A percentile compares a stretch with the other conserved stretches of the same genome.
Conservation (phyloP, 441 rosid species). For the Populus hybrid region DNA sequence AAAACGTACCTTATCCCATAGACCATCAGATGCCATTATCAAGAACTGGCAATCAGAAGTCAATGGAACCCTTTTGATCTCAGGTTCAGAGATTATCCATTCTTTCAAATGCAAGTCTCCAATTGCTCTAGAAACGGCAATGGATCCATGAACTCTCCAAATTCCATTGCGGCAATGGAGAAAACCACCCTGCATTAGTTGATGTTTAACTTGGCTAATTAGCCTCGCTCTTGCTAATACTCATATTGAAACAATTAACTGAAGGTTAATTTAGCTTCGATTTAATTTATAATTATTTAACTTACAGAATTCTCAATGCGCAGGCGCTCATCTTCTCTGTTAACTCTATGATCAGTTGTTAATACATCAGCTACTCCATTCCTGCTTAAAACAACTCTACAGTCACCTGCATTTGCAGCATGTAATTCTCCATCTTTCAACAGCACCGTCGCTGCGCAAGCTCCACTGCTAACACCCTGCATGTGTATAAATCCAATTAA, state of each 20-base stretch:
- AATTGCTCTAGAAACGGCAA: conserved; percentile 49
- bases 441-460: conserved; percentile 41
- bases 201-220: not conserved
- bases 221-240: not conserved
- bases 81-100: conserved; percentile 51
- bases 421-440: conserved; percentile 35
- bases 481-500: not conserved
- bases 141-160: conserved; percentile 51
- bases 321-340: conserved; percentile 39
- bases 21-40: conserved; percentile 52
- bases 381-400: conserved; percentile 42
- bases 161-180: conserved; percentile 37
- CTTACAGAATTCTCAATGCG: conserved; percentile 45
- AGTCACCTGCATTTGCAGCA: conserved; percentile 49
- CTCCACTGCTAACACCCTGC: conserved; percentile 46
- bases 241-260: too few relatives aligned
- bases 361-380: conserved; percentile 39
- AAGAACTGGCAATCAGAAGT: conserved; percentile 41
- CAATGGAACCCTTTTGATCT: conserved; percentile 25
- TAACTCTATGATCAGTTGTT: conserved; percentile 38
- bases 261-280: too few relatives aligned
- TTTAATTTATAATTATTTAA: not conserved
- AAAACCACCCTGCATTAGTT: conserved; percentile 42
- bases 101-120: conserved; percentile 49
- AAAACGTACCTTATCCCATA: conserved; percentile 49